Percentiles rank a stretch among this genome's conserved stretches.
Evolutionary conservation across 306 rosid genomes (phyloP).

Genomic region (Cyamopsis tetragonoloba): DNA sequence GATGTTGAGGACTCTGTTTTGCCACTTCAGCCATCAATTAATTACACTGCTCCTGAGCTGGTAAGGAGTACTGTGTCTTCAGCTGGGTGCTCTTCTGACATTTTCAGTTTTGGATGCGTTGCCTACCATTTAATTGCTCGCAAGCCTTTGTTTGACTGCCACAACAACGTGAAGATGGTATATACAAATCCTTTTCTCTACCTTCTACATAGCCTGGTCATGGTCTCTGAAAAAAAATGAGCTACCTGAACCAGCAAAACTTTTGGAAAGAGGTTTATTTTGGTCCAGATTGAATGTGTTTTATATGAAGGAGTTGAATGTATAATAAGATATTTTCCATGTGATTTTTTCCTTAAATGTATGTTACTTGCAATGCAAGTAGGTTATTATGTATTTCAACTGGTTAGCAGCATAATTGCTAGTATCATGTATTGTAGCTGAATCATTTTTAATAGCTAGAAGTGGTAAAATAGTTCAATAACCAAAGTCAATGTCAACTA

Average conservation of each 20-base stretch:
- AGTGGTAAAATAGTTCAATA: neutral
- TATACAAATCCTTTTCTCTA: constrained; percentile 5
- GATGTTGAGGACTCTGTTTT: constrained; percentile 90
- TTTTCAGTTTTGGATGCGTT: constrained; percentile 96
- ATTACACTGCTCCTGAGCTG: constrained; percentile 95
- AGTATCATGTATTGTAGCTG: neutral
- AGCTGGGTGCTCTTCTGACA: constrained; percentile 69
- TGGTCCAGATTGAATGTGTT: constrained; percentile 11
- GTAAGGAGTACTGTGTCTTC: constrained; percentile 59
- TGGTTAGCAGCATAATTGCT: neutral
- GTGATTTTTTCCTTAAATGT: neutral
- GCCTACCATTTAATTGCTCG: constrained; percentile 87
- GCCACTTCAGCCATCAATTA: constrained; percentile 88
- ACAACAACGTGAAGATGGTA: constrained; percentile 96
- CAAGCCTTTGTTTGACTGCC: constrained; percentile 86
- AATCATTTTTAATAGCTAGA: neutral
- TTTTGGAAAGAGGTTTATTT: constrained; percentile 3
- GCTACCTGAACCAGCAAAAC: constrained; percentile 1
- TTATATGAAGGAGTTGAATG: neutral
- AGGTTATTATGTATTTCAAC: neutral
- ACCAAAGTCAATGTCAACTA: neutral
- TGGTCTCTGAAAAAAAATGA: constrained; percentile 9
- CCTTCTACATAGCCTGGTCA: constrained; percentile 10
- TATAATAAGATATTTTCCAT: neutral
- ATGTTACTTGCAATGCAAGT: neutral